Evolutionary conservation across 2,329 filamentous ascomycete species (phyloP).

Genomic region (Allantophomopsis lycopodina): DNA sequence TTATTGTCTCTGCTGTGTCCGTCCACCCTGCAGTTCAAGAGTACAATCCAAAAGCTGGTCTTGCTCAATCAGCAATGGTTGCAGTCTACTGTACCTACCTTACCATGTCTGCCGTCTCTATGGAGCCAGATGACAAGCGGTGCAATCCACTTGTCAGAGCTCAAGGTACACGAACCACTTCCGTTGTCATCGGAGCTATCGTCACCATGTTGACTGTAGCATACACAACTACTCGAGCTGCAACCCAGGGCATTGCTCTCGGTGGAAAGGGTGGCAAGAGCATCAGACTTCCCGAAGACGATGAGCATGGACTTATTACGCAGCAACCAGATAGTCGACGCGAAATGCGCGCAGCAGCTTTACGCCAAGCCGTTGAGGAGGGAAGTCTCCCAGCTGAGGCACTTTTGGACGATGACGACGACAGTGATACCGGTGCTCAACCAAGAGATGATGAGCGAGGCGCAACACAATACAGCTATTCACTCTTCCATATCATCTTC

Average conservation of each 20-base stretch:
- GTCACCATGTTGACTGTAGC: slow-evolving; percentile 95
- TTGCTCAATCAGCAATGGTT: slow-evolving; percentile 97
- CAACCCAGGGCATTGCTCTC: slow-evolving; percentile 74
- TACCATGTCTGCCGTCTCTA: slow-evolving; percentile 94
- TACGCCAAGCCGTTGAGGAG: slow-evolving; percentile 83
- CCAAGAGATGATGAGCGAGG: slow-evolving; percentile 77
- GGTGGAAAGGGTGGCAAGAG: slow-evolving; percentile 44
- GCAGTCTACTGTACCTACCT: slow-evolving; percentile 97
- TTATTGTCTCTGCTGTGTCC: slow-evolving; percentile 70
- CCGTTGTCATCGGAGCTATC: slow-evolving; percentile 82
- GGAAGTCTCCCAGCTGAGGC: slow-evolving; percentile 87
- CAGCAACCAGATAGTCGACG: slow-evolving; percentile 68
- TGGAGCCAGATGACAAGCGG: slow-evolving; percentile 89
- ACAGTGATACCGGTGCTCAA: slow-evolving; percentile 41
- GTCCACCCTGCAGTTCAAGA: slow-evolving; percentile 86
- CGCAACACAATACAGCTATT: slow-evolving; percentile 90
- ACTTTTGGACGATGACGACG: slow-evolving; percentile 57
- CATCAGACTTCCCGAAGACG: slow-evolving; percentile 51
- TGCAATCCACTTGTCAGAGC: slow-evolving; percentile 89
- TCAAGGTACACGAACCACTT: slow-evolving; percentile 77
- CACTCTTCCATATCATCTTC: slow-evolving; percentile 95
- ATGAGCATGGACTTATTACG: slow-evolving; percentile 80
- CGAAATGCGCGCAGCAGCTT: slow-evolving; percentile 85
- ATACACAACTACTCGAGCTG: slow-evolving; percentile 92
- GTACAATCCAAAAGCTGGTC: slow-evolving; percentile 80